A percentile compares a stretch with the other conserved stretches of the same genome.
phyloP scores from a whole-genome alignment of 345 rosid genomes.

The Eutrema japonicum region DNA sequence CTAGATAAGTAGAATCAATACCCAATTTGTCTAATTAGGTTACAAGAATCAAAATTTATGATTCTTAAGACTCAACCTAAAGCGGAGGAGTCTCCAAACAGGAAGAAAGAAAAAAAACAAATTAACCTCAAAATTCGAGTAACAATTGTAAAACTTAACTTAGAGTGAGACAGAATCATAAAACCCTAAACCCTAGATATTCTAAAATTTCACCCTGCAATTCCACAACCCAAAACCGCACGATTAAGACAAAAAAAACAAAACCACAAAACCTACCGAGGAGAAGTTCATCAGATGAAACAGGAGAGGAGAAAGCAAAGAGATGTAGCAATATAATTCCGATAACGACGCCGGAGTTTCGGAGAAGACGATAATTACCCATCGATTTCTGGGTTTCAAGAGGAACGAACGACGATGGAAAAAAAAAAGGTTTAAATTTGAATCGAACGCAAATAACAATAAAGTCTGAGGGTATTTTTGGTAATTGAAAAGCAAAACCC shows the following conservation, averaged over 20 bases:
- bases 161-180: not conserved
- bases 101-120: not conserved
- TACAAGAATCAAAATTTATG: not conserved
- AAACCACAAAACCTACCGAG: conserved; percentile 45
- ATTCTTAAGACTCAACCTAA: not conserved
- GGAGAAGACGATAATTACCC: conserved; percentile 43
- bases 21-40: conserved; percentile 1
- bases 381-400: conserved; percentile 42
- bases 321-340: conserved; percentile 43
- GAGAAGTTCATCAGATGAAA: conserved; percentile 45
- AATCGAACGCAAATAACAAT: conserved; percentile 23
- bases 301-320: conserved; percentile 32
- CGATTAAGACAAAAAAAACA: not conserved
- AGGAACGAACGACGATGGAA: not conserved
- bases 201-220: conserved; percentile 15
- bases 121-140: not conserved
- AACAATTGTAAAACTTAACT: not conserved
- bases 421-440: conserved; percentile 22
- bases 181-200: conserved; percentile 47
- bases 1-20: not conserved
- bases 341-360: conserved; percentile 43
- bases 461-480: conserved; percentile 42
- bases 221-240: not conserved
- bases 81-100: not conserved
- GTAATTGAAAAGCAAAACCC: conserved; percentile 4